Conservation (phyloP, 495 filamentous ascomycete genomes). For the Bathelium albidoporum region DNA sequence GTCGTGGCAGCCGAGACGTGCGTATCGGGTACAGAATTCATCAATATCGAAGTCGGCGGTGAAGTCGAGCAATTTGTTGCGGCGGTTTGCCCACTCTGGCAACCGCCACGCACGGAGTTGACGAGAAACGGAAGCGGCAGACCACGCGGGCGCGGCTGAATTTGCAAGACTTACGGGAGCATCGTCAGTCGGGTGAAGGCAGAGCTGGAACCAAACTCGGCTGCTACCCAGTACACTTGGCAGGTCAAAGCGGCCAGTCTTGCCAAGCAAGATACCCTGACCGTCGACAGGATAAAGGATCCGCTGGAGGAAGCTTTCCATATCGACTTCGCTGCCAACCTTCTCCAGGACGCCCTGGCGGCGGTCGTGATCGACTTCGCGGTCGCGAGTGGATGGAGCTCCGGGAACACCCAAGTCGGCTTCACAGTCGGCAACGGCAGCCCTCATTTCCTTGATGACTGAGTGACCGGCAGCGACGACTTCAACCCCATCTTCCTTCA, state of each 20-base stretch:
- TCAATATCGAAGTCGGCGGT: slow-evolving; percentile 93
- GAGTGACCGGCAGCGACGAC: slow-evolving; percentile 60
- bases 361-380: slow-evolving; percentile 69
- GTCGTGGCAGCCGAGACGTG: slow-evolving; percentile 73
- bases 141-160: slow-evolving; percentile 65
- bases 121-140: slow-evolving; percentile 79
- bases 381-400: slow-evolving; percentile 54
- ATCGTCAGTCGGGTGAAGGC: slow-evolving; percentile 84
- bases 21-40: slow-evolving; percentile 77
- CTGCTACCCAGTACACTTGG: slow-evolving; percentile 59
- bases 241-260: slow-evolving; percentile 66
- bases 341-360: slow-evolving; percentile 78
- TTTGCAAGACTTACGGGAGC: slow-evolving; percentile 57
- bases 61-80: slow-evolving; percentile 88
- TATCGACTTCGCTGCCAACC: slow-evolving; percentile 67
- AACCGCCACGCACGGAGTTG: slow-evolving; percentile 88
- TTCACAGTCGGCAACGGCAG: slow-evolving; percentile 65
- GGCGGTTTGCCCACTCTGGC: slow-evolving; percentile 90
- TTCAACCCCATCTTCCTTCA: slow-evolving; percentile 86
- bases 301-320: slow-evolving; percentile 70
- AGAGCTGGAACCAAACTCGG: slow-evolving; percentile 91
- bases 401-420: slow-evolving; percentile 70
- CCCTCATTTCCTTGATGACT: slow-evolving; percentile 73
- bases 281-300: slow-evolving; percentile 72
- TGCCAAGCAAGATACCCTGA: slow-evolving; percentile 63